phyloP scores from a whole-genome alignment of 2,329 filamentous ascomycete genomes.

The Orbilia javanica region DNA sequence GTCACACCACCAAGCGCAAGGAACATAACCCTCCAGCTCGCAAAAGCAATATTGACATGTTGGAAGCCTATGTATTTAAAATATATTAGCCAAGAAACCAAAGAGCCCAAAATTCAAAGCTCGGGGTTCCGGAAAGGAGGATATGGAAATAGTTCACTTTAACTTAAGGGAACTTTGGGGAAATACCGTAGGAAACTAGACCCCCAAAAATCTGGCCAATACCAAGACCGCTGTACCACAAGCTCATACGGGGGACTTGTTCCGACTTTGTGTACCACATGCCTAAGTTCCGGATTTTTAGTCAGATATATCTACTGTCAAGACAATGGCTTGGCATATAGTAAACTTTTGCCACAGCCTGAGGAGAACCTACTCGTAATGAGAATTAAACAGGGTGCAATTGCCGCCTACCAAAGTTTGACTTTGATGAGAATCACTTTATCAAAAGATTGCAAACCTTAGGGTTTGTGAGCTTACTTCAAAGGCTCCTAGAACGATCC shows the following conservation, averaged over 20 bases:
- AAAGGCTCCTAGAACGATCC: constrained; percentile 73
- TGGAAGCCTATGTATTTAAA: constrained; percentile 67
- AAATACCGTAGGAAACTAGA: constrained; percentile 67
- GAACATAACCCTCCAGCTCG: constrained; percentile 70
- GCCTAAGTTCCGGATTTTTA: constrained; percentile 30
- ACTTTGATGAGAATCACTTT: constrained; percentile 2
- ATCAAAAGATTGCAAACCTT: not conserved
- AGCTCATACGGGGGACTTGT: constrained; percentile 72
- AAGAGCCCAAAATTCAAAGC: too few relatives aligned
- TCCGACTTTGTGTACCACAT: constrained; percentile 67
- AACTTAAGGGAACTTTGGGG: not conserved
- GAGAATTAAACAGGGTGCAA: constrained; percentile 73
- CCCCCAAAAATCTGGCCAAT: constrained; percentile 71
- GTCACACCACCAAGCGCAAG: constrained; percentile 69
- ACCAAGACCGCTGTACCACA: constrained; percentile 74
- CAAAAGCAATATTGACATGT: constrained; percentile 65
- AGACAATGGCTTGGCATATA: not conserved
- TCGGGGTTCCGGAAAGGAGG: too few relatives aligned
- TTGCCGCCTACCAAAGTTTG: constrained; percentile 67
- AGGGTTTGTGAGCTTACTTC: constrained; percentile 63
- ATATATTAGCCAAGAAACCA: constrained; percentile 30
- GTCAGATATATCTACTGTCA: not conserved
- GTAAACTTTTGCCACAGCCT: not conserved
- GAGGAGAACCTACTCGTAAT: constrained; percentile 72
- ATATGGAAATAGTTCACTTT: too few relatives aligned